Evolutionary conservation across 352 stramenopile species (phyloP), one percentile per base, ranked within the genome.

Genomic region (Globisporangium parvum): DNA sequence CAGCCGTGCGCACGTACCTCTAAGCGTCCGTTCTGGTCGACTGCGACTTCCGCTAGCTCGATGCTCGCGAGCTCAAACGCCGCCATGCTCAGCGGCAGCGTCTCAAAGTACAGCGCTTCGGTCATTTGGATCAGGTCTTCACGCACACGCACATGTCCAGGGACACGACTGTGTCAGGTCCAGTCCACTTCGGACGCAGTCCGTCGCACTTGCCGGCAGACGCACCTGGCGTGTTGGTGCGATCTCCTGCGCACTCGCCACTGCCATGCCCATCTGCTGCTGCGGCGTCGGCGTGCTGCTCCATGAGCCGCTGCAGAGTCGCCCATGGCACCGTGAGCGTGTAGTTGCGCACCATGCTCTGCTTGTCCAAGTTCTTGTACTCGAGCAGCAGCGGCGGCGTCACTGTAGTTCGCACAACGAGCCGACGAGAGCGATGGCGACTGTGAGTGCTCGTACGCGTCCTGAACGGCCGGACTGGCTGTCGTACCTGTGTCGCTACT

Each of bases 271-370:
- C 26, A 31, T 31, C 39, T 45, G 39, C 41, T 47, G 23, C 41
- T 23, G 41, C 41, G 26, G 39, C 39, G 2, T 45, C 39, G 51
- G 51, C 24, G 47, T 69, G 24, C 48, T 84, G 57, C 23, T 74
- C 58, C 53, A 70, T 70, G n/a, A 85, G 53, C 37, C 75, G 69
- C 49, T 62, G 57, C 42, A 85, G 54, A 24, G 71, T 76, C 17
- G 50, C 58, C 75, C 75, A 86, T 1, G 77, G 77, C 39, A 87
- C 65, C 3, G 75, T 87, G 52, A 87, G 64, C 37, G 77, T 85
- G 58, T 87, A 87, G 11, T 66, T 69, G 23, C 70, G 73, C 50
- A 85, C 65, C n/a, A 74, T 47, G 17, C 67, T 70, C 23, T 67
- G 48, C 35, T 69, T 52, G 40, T 84, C 75, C 21, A 62, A 65